Base-by-base conservation (phyloP, 2,329 filamentous ascomycete species). In the Pestalotiopsis sp. region DNA sequence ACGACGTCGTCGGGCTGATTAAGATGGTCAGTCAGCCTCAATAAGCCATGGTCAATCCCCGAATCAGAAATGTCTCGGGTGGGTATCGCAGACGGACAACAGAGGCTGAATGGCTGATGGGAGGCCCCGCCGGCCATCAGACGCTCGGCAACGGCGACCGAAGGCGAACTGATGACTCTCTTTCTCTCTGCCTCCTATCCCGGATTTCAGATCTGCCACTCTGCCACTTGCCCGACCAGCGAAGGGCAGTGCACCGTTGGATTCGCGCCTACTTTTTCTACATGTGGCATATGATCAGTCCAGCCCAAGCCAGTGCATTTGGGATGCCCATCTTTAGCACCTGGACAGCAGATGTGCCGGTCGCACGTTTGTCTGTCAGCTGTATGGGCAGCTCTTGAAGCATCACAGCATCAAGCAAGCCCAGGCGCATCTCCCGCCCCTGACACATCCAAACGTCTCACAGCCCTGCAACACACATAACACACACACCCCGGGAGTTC, bases 381-480 rank as follows among this genome's bases (percentile, higher is more conserved):
- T 36, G 31, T 36, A 36, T 36, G 31, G 7, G 31, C 31, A 36
- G 7, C 7, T 36, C 31, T 36, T 36, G 31, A 36, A 36, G 31
- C 31, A 36, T 36, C 31, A 36, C 31, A 36, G 31, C 31, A 31
- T 13, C 23, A 23, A 56, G 13, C 12, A 12, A 23, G 58, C 52
- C 52, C 20, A 23, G 57, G 57, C 7, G 56, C 52, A 27, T 36
- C 58, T 56, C 36, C 36, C 27, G 58, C 56, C 56, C 64, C 39
- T 66, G 64, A 66, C 64, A 66, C 64, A 66, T 60, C 57, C 64
- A 66, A 66, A 66, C 64, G 64, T 66, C 64, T 66, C 64, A 66
- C 27, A 61, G 57, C 41, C 63, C 63, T 58, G 41, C n/a, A 25
- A 36, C 27, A 39, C 31, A 36, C 31, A 36, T 25, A n/a, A 11